Conservation (phyloP, 805 yeast genomes). For the Clavispora asparagi region DNA sequence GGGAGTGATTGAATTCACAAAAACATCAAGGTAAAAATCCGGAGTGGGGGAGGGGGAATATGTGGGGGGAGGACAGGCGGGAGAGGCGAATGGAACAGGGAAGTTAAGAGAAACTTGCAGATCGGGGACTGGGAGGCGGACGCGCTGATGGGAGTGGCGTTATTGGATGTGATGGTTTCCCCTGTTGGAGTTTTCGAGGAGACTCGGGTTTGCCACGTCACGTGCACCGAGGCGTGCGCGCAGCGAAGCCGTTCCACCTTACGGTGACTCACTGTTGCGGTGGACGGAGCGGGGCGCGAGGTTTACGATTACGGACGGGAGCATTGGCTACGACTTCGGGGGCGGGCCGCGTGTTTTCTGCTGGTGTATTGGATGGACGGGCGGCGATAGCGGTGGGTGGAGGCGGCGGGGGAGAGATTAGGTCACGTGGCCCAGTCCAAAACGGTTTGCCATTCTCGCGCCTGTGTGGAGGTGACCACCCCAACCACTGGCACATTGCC, state of each 20-base stretch:
- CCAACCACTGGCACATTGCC: too few relatives aligned
- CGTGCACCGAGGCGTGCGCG: constrained; percentile 2
- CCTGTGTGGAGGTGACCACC: too few relatives aligned
- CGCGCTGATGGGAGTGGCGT: not conserved
- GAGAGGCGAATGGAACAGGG: not conserved
- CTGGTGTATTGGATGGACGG: too few relatives aligned
- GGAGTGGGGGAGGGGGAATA: not conserved
- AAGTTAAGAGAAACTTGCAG: not conserved
- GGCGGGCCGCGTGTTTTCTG: too few relatives aligned
- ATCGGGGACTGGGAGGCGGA: not conserved
- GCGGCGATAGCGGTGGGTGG: too few relatives aligned
- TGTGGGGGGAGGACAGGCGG: not conserved
- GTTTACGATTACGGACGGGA: too few relatives aligned
- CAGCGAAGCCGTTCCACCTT: not conserved
- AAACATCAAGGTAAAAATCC: not conserved
- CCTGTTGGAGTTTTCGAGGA: not conserved
- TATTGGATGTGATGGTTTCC: not conserved
- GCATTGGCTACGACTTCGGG: too few relatives aligned
- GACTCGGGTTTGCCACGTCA: constrained; percentile 4
- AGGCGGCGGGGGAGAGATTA: too few relatives aligned
- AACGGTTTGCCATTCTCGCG: too few relatives aligned
- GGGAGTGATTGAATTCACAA: not conserved
- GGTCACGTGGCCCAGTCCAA: too few relatives aligned
- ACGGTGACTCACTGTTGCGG: not conserved
- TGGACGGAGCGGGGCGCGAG: too few relatives aligned